A percentile compares a stretch with the other conserved stretches of the same genome.
phyloP scores from a whole-genome alignment of 1,139 yeast genomes.

The Geotrichum australiense region DNA sequence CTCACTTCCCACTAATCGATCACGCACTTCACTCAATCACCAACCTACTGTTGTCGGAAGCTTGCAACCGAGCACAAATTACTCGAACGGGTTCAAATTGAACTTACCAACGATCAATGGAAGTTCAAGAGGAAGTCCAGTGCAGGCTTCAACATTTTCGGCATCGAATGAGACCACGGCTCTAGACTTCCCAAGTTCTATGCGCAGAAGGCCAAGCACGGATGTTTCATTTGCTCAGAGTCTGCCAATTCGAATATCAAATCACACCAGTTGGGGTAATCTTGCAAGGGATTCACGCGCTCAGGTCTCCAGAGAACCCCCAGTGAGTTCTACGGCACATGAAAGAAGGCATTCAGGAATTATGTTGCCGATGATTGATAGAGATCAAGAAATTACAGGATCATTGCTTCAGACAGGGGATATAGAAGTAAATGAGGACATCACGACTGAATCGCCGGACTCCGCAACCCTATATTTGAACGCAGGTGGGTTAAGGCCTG shows the following conservation, averaged over 20 bases:
- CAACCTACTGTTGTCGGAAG: constrained; percentile 18
- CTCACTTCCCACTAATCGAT: constrained; percentile 16
- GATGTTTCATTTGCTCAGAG: constrained; percentile 14
- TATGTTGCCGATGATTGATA: constrained; percentile 2
- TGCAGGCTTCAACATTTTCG: constrained; percentile 1
- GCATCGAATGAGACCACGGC: background rate
- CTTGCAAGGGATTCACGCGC: constrained; percentile 3
- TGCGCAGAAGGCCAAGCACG: no score
- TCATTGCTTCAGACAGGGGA: constrained; percentile 1
- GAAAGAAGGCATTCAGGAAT: background rate
- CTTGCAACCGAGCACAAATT: constrained; percentile 8
- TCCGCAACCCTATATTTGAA: constrained; percentile 13
- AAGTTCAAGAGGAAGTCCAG: constrained; percentile 2
- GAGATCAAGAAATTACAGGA: constrained; percentile 1
- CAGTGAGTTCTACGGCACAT: constrained; percentile 6
- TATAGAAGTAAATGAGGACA: background rate
- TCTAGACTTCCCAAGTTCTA: background rate
- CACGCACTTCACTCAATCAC: constrained; percentile 12
- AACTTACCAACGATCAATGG: background rate
- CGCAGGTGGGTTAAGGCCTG: constrained; percentile 14
- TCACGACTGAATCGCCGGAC: constrained; percentile 15
- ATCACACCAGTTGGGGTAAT: constrained; percentile 8
- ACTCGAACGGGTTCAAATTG: background rate
- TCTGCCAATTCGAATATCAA: constrained; percentile 15
- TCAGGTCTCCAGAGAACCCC: constrained; percentile 2